Evolutionary conservation across 495 filamentous ascomycete species (phyloP).

Genomic region (Neurospora discreta): DNA sequence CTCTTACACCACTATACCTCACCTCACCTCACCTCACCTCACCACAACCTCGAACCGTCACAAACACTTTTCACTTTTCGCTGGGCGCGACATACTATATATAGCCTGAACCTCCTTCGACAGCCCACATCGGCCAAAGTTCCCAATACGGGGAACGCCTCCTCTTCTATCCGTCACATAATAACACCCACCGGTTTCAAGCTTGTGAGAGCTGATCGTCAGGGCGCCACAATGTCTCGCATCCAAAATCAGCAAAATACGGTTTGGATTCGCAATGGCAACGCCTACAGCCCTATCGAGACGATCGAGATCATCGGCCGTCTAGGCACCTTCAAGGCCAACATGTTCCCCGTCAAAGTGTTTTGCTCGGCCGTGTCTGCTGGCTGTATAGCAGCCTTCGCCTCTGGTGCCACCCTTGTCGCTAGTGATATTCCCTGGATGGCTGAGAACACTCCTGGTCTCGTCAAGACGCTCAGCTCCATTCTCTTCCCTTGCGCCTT

Average conservation of each 20-base stretch:
- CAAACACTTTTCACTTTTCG: not conserved
- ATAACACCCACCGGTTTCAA: not conserved
- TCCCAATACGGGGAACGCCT: not conserved
- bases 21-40: not conserved
- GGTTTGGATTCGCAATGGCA: not conserved
- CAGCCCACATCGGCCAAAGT: not conserved
- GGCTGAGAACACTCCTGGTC: constrained; percentile 46
- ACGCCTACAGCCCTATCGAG: constrained; percentile 32
- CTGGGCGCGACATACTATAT: not conserved
- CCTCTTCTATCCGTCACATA: not conserved
- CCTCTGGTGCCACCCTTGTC: constrained; percentile 39
- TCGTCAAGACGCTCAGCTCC: constrained; percentile 45
- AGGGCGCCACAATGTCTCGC: not conserved
- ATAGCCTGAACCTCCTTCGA: not conserved
- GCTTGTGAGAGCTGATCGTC: not conserved
- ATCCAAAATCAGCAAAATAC: not conserved
- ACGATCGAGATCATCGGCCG: constrained; percentile 35
- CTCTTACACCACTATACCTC: not conserved
- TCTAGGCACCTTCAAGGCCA: constrained; percentile 38
- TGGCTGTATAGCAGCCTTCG: constrained; percentile 43
- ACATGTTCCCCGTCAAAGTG: constrained; percentile 42
- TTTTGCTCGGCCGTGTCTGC: constrained; percentile 44
- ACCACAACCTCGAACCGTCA: not conserved
- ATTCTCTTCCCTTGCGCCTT: constrained; percentile 49
- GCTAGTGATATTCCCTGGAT: constrained; percentile 49